Base-by-base conservation (phyloP, 1,284 basidiomycete genomes). In the Bothia castanella region DNA sequence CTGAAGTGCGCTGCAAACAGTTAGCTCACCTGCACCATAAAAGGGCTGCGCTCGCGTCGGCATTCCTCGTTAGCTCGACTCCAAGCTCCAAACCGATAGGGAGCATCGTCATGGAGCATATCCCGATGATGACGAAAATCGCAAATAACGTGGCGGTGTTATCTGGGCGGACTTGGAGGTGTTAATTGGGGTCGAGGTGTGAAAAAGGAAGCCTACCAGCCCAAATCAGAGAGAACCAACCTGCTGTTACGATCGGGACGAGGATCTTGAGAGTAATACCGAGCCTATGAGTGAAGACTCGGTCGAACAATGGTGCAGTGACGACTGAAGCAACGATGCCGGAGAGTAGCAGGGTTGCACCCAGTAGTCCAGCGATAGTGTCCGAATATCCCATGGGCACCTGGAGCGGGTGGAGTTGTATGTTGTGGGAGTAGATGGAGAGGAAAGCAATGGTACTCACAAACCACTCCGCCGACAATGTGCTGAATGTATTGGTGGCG, bases 211-310 rank as follows among this genome's bases (percentile, higher is more conserved):
- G 64, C 77, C 23, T 59, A 87, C 87, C 78, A 42, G 83, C 87
- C 87, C 87, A 91, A 36, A 91, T 83, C 12, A 91, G 68, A 12
- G 79, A 78, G 19, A 89, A 67, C 86, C 88, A 91, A 19, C 73
- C 73, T 1, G 62, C 73, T 9, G 74, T 82, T 10, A 86, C 70
- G 44, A 82, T 61, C 2, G 88, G 87, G 13, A 82, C 75, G 16
- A 87, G 61, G 1, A 81, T 51, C 52, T 86, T 87, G 47, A 74
- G 59, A 2, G 80, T 78, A 8, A 80, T 54, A 0, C 80, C 85
- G 34, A 90, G 74, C 55, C 81, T 81, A 54, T 81, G 75, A 2
- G 87, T 89, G 52, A 91, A 78, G 9, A 89, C 79, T 20, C 88
- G 79, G 61, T 92, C 89, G 59, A 89, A 85, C 4, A 90, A 67